Evolutionary conservation across 768 basidiomycete genomes (phyloP), one percentile per base, ranked within the genome.

Genomic region (Baorangia bicolor): DNA sequence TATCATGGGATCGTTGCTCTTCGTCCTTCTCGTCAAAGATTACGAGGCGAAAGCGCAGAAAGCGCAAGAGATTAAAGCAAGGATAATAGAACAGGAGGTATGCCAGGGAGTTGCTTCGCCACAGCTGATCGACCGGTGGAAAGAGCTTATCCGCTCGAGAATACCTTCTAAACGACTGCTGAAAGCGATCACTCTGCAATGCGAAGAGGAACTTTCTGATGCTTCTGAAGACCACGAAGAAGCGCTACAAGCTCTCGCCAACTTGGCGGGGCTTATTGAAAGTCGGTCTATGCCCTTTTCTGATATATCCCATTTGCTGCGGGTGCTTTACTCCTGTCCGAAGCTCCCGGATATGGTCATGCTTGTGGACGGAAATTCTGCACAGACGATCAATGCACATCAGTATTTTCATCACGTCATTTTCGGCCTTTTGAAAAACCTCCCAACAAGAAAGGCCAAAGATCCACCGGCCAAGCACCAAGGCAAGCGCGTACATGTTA

Each of bases 1-100:
- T 46, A 78, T 92, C 38, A 76, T 88, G n/a, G 90, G 82, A 0
- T 85, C 87, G 1, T 71, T 92, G 27, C 72, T 91, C 6, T 88
- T 92, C 53, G 86, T 79, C 1, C 70, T 83, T 39, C 64, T 89
- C 20, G 70, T 89, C 40, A 82, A 86, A 59, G 86, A 90, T 30
- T 87, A 79, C 75, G 81, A 88, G 64, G 53, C 70, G 12, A 73
- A 73, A 25, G 69, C 66, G 51, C 67, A 66, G 46, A 57, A 64
- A 35, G 67, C 69, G 35, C 63, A 64, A 28, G 64, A 69, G 37
- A 59, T 70, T 42, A 61, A 62, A 55, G 49, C 61, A 53, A 61
- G 23, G 53, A 55, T 62, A 35, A 42, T 43, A 42, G 64, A 57
- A 38, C 64, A 65, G 45, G 61, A 71, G 21, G 8, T 35, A 23